These are phyloP conservation scores for Microsporum canis DNA, from an alignment of 2,329 filamentous ascomycete genomes.

Conservation along the genomic window DNA sequence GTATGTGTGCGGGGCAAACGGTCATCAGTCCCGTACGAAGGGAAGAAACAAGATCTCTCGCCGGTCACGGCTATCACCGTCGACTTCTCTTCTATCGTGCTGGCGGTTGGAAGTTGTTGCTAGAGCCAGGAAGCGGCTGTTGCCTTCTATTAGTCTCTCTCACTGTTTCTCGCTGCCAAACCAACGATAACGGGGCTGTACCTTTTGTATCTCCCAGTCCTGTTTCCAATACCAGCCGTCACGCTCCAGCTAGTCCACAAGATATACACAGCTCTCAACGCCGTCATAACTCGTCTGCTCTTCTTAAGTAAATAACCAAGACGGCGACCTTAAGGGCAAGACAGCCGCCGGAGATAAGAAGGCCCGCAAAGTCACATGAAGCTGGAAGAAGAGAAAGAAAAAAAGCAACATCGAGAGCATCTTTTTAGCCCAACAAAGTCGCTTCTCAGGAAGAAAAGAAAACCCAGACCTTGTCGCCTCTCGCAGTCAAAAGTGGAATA, in stretches of 20 bases:
- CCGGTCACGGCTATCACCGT: background rate
- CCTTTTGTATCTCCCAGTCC: background rate
- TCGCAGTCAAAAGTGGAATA: background rate
- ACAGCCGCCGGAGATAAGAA: background rate
- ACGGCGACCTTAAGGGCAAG: background rate
- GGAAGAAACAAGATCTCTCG: background rate
- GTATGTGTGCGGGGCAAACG: conserved; percentile 8
- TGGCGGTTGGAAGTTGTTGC: background rate
- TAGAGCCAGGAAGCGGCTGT: background rate
- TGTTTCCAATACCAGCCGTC: background rate
- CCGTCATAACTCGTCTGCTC: background rate
- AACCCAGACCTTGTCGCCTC: background rate
- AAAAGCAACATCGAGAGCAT: background rate
- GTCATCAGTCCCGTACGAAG: background rate
- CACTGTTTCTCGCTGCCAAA: background rate
- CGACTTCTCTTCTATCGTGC: background rate
- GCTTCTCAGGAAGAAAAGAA: background rate
- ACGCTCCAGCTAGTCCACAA: background rate
- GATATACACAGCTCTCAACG: background rate
- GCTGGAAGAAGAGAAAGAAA: background rate
- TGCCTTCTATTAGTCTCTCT: background rate
- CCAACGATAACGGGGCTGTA: background rate
- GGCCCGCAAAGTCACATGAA: background rate
- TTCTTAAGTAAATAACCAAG: background rate
- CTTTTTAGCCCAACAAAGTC: background rate